Conservation (phyloP, 2,329 filamentous ascomycete genomes). For the Sordariomycetes sp. region DNA sequence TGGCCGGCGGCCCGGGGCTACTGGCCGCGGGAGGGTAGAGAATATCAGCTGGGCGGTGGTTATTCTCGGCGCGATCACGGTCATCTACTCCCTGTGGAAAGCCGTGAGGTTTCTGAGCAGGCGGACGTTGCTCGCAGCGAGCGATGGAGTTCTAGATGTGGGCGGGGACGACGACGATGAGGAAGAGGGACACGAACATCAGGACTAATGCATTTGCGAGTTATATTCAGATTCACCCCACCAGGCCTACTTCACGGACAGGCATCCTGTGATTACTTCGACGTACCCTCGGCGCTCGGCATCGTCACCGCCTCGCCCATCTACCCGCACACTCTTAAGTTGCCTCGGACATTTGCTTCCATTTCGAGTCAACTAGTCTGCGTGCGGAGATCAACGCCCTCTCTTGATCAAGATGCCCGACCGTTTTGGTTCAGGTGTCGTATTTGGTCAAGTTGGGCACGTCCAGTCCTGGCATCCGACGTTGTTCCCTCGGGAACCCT, state of each 20-base stretch:
- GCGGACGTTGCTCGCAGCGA: slow-evolving; percentile 62
- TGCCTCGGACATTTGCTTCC: slow-evolving; percentile 67
- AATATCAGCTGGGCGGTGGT: slow-evolving; percentile 73
- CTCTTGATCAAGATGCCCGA: slow-evolving; percentile 25
- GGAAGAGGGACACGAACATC: slow-evolving; percentile 23
- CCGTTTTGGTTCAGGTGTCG: slow-evolving; percentile 37
- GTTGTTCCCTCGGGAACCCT: background rate
- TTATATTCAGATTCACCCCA: background rate
- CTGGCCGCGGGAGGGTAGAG: slow-evolving; percentile 67
- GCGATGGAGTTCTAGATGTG: slow-evolving; percentile 77
- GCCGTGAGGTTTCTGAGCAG: slow-evolving; percentile 65
- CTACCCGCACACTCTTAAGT: slow-evolving; percentile 87
- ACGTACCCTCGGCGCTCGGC: slow-evolving; percentile 6
- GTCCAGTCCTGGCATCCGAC: slow-evolving; percentile 2
- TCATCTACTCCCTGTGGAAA: slow-evolving; percentile 78
- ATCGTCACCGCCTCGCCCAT: background rate
- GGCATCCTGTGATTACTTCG: background rate
- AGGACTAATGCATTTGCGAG: slow-evolving; percentile 5
- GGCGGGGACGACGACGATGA: slow-evolving; percentile 45
- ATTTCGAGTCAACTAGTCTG: slow-evolving; percentile 93
- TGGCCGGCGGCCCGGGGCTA: slow-evolving; percentile 42
- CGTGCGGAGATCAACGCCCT: slow-evolving; percentile 68
- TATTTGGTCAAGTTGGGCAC: slow-evolving; percentile 1
- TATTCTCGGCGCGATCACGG: slow-evolving; percentile 67
- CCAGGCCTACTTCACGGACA: background rate